phyloP scores from a whole-genome alignment of 371 early-diverging fungal species.

The Rhizopus microsporus region DNA sequence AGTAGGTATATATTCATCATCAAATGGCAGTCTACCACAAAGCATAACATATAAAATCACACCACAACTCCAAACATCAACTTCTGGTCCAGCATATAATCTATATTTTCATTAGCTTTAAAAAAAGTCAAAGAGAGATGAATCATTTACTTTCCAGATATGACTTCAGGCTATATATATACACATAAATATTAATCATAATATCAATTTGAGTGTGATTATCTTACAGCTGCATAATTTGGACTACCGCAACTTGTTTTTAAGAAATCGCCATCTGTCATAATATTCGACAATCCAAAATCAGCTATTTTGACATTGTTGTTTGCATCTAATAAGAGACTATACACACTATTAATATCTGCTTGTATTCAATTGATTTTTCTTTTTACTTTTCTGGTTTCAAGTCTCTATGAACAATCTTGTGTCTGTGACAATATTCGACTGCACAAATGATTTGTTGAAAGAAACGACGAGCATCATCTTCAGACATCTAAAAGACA shows the following conservation, averaged over 20 bases:
- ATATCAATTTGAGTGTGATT: neutral
- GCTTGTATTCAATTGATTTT: neutral
- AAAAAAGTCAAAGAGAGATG: neutral
- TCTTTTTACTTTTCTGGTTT: slow-evolving; percentile 75
- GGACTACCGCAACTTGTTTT: slow-evolving; percentile 94
- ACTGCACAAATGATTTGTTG: slow-evolving; percentile 98
- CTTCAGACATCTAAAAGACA: slow-evolving; percentile 75
- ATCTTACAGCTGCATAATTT: slow-evolving; percentile 81
- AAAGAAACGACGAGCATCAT: slow-evolving; percentile 90
- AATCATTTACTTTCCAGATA: slow-evolving; percentile 80
- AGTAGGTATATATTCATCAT: slow-evolving; percentile 97
- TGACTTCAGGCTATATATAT: slow-evolving; percentile 83
- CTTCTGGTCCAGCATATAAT: slow-evolving; percentile 96
- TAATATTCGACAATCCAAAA: slow-evolving; percentile 95
- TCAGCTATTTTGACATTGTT: slow-evolving; percentile 97
- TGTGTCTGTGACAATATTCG: slow-evolving; percentile 97
- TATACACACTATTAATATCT: slow-evolving; percentile 20
- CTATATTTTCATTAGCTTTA: slow-evolving; percentile 21
- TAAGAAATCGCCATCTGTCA: slow-evolving; percentile 94
- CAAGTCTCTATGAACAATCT: slow-evolving; percentile 94
- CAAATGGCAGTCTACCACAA: slow-evolving; percentile 98
- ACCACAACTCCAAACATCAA: slow-evolving; percentile 99
- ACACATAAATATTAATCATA: neutral
- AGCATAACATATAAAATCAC: slow-evolving; percentile 99
- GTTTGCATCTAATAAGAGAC: slow-evolving; percentile 88